A percentile compares a stretch with the other conserved stretches of the same genome.
phyloP scores from a whole-genome alignment of 1,284 basidiomycete genomes.

The Takashimella koratensis region DNA sequence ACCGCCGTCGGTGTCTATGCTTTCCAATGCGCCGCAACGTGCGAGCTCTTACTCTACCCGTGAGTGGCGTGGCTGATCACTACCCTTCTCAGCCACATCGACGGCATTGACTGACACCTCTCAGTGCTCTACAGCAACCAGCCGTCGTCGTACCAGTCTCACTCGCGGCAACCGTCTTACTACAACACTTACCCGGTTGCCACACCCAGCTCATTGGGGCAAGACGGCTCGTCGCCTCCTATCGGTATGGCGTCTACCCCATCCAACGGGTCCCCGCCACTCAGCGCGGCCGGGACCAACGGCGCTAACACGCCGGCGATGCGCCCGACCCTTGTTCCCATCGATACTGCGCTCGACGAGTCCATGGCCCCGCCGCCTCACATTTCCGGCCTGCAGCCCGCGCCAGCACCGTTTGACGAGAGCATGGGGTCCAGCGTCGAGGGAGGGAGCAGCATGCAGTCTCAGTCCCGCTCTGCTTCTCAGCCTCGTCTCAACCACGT shows the following conservation, averaged over 20 bases:
- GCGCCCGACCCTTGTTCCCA: constrained; percentile 21
- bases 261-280: constrained; percentile 16
- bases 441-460: neutral
- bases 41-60: constrained; percentile 29
- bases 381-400: neutral
- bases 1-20: constrained; percentile 9
- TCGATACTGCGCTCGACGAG: constrained; percentile 18
- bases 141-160: constrained; percentile 14
- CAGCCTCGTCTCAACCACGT: constrained; percentile 11
- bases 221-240: constrained; percentile 29
- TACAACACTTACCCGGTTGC: constrained; percentile 31
- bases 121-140: constrained; percentile 17
- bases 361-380: too few relatives aligned
- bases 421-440: constrained; percentile 12
- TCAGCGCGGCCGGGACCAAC: constrained; percentile 7
- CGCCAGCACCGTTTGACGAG: constrained; percentile 1
- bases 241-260: constrained; percentile 5
- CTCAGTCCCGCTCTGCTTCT: constrained; percentile 6
- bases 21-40: constrained; percentile 4
- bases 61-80: too few relatives aligned
- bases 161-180: constrained; percentile 30
- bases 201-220: constrained; percentile 22
- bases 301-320: constrained; percentile 10
- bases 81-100: too few relatives aligned
- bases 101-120: too few relatives aligned